A percentile compares a stretch with the other conserved stretches of the same genome.
Conservation (phyloP, 2,329 filamentous ascomycete genomes). For the Helotiales sp. region DNA sequence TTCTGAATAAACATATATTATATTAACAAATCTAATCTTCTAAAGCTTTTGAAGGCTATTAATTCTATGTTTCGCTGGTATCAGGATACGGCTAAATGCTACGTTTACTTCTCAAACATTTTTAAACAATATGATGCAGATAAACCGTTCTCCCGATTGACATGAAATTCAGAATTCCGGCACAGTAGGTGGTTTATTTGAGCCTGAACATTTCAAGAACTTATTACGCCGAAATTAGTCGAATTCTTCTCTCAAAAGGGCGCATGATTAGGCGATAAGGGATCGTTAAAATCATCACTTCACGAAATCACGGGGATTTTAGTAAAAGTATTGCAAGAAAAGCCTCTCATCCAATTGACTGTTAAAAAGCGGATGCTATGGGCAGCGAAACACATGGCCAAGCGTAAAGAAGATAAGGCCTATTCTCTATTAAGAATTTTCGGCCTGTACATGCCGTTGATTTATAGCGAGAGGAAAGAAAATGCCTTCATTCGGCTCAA, state of each 20-base stretch:
- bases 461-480: no score
- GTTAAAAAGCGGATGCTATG: conserved; percentile 41
- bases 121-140: background rate
- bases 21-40: no score
- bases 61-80: no score
- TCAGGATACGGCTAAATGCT: no score
- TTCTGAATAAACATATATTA: no score
- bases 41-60: no score
- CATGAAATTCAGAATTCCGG: conserved; percentile 26
- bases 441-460: conserved; percentile 48
- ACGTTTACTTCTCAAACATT: no score
- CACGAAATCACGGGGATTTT: conserved; percentile 26
- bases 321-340: conserved; percentile 19
- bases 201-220: conserved; percentile 34
- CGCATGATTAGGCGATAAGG: conserved; percentile 22
- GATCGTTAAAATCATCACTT: conserved; percentile 20
- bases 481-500: no score
- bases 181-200: conserved; percentile 33
- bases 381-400: conserved; percentile 46
- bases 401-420: conserved; percentile 42
- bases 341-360: conserved; percentile 31
- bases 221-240: conserved; percentile 28
- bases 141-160: background rate
- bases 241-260: conserved; percentile 27
- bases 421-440: conserved; percentile 53